Evolutionary conservation across 2,329 filamentous ascomycete species (phyloP), one percentile per base, ranked within the genome.

Genomic region (Xenoacremonium recifei): DNA sequence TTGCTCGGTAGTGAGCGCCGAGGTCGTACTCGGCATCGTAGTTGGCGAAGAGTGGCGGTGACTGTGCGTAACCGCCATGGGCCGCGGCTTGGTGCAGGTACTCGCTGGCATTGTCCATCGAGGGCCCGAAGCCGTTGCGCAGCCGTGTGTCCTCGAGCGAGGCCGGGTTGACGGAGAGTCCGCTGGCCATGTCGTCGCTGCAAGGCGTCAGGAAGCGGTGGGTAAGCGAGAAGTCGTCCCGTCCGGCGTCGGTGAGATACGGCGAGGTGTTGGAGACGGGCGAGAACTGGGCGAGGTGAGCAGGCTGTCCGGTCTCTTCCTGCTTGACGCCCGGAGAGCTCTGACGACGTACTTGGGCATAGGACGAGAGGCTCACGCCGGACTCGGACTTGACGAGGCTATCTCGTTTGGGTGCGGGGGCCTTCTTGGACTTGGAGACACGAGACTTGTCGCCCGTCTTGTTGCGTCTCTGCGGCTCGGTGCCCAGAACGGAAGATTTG

Each of bases 131-230:
- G 17, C 55, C 55, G 35, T 58, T 58, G 33, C 47, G 54, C 21
- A 55, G 44, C 42, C 54, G 51, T 13, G 51, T 38, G 13, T 57
- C 56, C 42, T 64, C 61, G 17, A 65, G 45, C 6, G 53, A 55
- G 13, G 54, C 53, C 18, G 62, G 56, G 21, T 59, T 55, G 16
- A 63, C 49, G 7, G 52, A 49, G n/a, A 59, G 45, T 6, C 44
- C 39, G 5, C 58, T 53, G 2, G 54, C 27, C 61, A 64, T 62
- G 50, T 79, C 76, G 42, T 80, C 77, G 59, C 75, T 79, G 59
- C 69, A 74, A 2, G 77, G 77, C 0, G 77, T 80, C 44, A 78
- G 69, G 20, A 79, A 68, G 11, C 72, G 63, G 43, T 63, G 51
- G 13, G 60, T 60, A 13, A 9, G 23, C 12, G 60, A 60, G 27